Conservation (phyloP, 2,329 filamentous ascomycete genomes). For the Emergomyces pasteurianus region DNA sequence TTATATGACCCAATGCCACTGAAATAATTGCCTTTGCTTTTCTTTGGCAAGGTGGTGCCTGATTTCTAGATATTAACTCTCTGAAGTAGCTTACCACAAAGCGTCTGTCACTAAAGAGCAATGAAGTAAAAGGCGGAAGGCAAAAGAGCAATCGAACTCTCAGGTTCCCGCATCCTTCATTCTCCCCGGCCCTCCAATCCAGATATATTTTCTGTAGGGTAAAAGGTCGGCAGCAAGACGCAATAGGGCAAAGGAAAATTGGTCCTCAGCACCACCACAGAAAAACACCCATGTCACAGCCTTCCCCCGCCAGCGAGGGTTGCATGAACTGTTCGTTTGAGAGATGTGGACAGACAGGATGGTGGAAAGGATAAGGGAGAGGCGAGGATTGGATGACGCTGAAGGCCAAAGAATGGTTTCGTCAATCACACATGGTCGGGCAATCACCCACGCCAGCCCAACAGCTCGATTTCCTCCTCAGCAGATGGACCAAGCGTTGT, state of each 20-base stretch:
- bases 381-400: background rate
- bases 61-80: background rate
- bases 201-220: no score
- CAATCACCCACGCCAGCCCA: background rate
- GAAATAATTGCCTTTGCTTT: background rate
- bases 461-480: background rate
- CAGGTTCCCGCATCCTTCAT: background rate
- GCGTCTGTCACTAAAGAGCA: background rate
- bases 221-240: background rate
- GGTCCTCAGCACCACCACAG: background rate
- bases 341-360: background rate
- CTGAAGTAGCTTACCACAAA: background rate
- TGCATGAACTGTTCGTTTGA: slow-evolving; percentile 1
- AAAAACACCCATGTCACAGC: background rate
- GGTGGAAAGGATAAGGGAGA: background rate
- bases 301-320: background rate
- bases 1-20: background rate
- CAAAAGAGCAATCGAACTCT: background rate
- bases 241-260: background rate
- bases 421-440: background rate
- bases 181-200: background rate
- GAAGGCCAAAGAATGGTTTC: background rate
- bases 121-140: background rate
- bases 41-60: background rate
- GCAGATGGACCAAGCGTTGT: background rate